Evolutionary conservation across 306 rosid genomes (phyloP).

Genomic region (Fragaria vesca): DNA sequence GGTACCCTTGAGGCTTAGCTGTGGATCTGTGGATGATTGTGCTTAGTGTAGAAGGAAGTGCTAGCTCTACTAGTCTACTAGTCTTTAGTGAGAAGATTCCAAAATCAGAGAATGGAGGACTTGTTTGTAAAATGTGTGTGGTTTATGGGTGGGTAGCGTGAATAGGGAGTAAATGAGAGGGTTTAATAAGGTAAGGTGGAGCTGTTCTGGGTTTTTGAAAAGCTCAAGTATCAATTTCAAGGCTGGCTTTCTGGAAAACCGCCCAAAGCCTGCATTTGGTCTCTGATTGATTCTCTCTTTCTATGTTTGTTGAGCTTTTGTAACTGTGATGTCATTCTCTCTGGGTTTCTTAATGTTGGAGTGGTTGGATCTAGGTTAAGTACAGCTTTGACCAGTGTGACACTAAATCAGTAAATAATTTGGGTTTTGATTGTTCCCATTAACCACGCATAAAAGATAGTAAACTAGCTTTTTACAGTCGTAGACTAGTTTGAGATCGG

Average conservation of each 20-base stretch:
- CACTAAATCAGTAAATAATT: background rate
- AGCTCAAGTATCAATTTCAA: conserved; percentile 46
- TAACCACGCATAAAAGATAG: background rate
- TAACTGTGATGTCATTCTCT: background rate
- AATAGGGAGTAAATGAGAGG: conserved; percentile 28
- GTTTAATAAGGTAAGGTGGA: conserved; percentile 42
- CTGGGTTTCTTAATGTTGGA: background rate
- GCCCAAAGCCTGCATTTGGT: conserved; percentile 38
- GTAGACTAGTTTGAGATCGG: background rate
- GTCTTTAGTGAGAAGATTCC: conserved; percentile 35
- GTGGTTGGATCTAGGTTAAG: background rate
- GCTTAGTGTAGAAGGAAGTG: conserved; percentile 40
- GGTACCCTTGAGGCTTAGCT: conserved; percentile 17
- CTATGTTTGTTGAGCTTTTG: background rate
- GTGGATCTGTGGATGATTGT: conserved; percentile 41
- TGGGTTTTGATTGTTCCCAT: background rate
- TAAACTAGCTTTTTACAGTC: background rate
- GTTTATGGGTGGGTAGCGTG: conserved; percentile 29
- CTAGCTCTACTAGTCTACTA: background rate
- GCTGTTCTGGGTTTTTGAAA: conserved; percentile 24
- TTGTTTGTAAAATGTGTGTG: background rate
- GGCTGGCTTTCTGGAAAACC: conserved; percentile 32
- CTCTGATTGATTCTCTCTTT: conserved; percentile 1
- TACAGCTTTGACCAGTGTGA: background rate
- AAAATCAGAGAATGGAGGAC: background rate